Evolutionary conservation across 2,329 filamentous ascomycete species (phyloP), one percentile per base, ranked within the genome.

Genomic region (Chrysosporium queenslandicum): DNA sequence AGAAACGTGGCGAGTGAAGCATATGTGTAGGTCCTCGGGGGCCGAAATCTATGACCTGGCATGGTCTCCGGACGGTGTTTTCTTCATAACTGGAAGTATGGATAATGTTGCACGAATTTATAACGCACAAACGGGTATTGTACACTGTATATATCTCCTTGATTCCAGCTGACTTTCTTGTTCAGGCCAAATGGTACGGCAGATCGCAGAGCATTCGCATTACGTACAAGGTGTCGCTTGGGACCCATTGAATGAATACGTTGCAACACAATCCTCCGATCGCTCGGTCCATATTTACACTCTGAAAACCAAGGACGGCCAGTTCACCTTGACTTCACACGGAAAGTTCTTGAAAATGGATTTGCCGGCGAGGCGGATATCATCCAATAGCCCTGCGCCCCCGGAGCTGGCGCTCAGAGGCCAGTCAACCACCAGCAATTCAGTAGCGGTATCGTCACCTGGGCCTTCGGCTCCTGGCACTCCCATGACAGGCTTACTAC

Each of bases 61-160:
- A 47, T 98, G 92, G 94, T 97, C 92, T 46, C 94, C 94, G n/a
- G 92, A 98, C 68, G 89, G 87, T 36, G 76, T 83, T 36, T 92
- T 94, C 72, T 95, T 98, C 74, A 96, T 98, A 62, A 96, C 94
- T 21, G 92, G 92, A 36, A 97, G 92, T 72, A 97, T 98, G 90
- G 92, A 98, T 73, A 98, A 98, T 67, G 85, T 97, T 66, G 90
- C 92, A 54, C 81, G 91, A 55, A 97, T 98, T 61, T 97, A 96
- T 75, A 96, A 94, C 69, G 87, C 90, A 53, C 85, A 86, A 58
- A 92, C 86, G 62, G 91, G 87, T 90, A 74, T 58, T 77, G 3
- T 60, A 43, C 58, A 59, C 40, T 4, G 34, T n/a, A 29, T 6
- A 6, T 29, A 20, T n/a, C 40, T 6, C 7, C 16, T 29, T 14